Evolutionary conservation across 371 early-diverging fungal species (phyloP).

Genomic region (Mycotypha africana): DNA sequence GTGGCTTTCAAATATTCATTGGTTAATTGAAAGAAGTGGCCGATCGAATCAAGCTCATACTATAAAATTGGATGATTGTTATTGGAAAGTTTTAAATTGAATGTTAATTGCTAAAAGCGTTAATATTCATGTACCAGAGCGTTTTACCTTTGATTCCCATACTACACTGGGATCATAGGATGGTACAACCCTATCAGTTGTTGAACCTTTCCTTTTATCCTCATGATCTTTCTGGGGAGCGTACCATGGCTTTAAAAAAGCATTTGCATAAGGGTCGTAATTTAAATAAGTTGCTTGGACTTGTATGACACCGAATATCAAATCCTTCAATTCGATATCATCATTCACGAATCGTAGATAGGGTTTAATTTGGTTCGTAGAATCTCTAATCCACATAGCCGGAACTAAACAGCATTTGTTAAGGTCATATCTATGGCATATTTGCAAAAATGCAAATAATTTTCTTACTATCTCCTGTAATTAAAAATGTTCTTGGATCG

Average conservation of each 20-base stretch:
- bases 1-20: slow-evolving; percentile 31
- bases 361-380: slow-evolving; percentile 48
- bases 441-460: too few relatives aligned
- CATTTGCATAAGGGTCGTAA: slow-evolving; percentile 49
- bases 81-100: not conserved
- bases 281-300: slow-evolving; percentile 36
- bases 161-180: slow-evolving; percentile 27
- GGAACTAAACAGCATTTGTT: slow-evolving; percentile 26
- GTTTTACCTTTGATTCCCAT: slow-evolving; percentile 37
- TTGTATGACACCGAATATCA: slow-evolving; percentile 32
- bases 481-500: slow-evolving; percentile 42
- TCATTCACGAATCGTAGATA: slow-evolving; percentile 27
- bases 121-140: too few relatives aligned
- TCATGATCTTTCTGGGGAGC: slow-evolving; percentile 14
- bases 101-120: too few relatives aligned
- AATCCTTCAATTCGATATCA: slow-evolving; percentile 16
- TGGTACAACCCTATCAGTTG: slow-evolving; percentile 22
- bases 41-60: slow-evolving; percentile 49
- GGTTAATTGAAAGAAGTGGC: slow-evolving; percentile 43
- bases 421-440: too few relatives aligned
- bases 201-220: slow-evolving; percentile 10
- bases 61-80: too few relatives aligned
- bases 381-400: slow-evolving; percentile 60
- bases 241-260: slow-evolving; percentile 38
- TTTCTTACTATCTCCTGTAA: slow-evolving; percentile 54